A percentile compares a stretch with the other conserved stretches of the same genome.
Evolutionary conservation across 116 monocot species (phyloP).

Genomic region (Thalassia testudinum): DNA sequence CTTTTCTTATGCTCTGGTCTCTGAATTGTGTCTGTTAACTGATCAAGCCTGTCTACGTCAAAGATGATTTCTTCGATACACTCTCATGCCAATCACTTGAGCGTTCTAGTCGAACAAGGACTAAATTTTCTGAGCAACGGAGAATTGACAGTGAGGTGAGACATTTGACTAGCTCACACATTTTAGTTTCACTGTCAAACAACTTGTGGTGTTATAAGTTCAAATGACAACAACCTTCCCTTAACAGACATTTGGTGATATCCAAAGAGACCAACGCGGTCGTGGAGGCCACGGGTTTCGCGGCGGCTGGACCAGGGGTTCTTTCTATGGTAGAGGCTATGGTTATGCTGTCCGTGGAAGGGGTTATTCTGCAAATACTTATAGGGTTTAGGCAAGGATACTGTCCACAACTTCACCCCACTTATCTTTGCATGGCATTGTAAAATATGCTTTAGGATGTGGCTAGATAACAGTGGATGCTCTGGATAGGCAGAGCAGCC

Average conservation of each 20-base stretch:
- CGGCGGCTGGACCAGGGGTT: constrained; percentile 19
- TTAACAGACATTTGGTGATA: constrained; percentile 47
- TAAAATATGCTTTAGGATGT: too few species aligned
- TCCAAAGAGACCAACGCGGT: constrained; percentile 16
- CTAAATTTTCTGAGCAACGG: constrained; percentile 51
- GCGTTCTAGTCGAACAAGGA: constrained; percentile 23
- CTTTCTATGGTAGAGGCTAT: constrained; percentile 18
- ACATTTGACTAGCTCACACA: not conserved
- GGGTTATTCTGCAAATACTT: not conserved
- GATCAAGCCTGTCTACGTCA: constrained; percentile 51
- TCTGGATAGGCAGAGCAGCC: too few species aligned
- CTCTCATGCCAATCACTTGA: constrained; percentile 45
- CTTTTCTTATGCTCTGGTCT: not conserved
- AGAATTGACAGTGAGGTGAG: constrained; percentile 66
- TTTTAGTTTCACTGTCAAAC: not conserved
- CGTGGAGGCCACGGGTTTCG: constrained; percentile 35
- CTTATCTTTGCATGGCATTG: too few species aligned
- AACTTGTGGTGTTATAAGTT: not conserved
- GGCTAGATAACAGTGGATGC: too few species aligned
- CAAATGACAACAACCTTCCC: not conserved
- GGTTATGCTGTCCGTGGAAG: constrained; percentile 18
- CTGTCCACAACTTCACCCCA: too few species aligned
- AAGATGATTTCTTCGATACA: constrained; percentile 85
- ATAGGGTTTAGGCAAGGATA: too few species aligned
- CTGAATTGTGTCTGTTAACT: not conserved